Percentiles rank a stretch among this genome's conserved stretches.
Conservation (phyloP, 2,329 filamentous ascomycete genomes). For the Lecanicillium sp. region DNA sequence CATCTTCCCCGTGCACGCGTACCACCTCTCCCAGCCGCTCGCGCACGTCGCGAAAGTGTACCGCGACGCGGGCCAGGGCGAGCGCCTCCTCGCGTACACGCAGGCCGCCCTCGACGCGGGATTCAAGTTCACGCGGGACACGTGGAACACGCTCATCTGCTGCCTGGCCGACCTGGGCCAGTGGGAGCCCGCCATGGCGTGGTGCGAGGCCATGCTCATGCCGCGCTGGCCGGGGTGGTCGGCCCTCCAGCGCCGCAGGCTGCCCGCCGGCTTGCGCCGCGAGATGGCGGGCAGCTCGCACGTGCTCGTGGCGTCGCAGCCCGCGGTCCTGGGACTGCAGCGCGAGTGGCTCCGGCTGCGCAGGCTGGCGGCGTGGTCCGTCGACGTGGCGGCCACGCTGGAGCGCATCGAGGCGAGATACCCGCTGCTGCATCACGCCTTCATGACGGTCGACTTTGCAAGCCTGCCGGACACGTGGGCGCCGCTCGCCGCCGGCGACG, state of each 20-base stretch:
- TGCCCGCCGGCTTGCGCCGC: constrained; percentile 8
- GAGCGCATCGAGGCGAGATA: constrained; percentile 33
- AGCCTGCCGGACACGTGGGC: constrained; percentile 23
- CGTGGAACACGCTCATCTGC: constrained; percentile 76
- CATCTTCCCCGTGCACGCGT: constrained; percentile 44
- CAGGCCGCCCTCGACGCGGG: constrained; percentile 55
- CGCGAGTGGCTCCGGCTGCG: constrained; percentile 46
- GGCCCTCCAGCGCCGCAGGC: constrained; percentile 24
- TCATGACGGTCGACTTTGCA: constrained; percentile 28
- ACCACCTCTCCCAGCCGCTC: constrained; percentile 45
- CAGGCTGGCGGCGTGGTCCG: constrained; percentile 43
- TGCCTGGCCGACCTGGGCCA: constrained; percentile 55
- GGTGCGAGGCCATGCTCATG: constrained; percentile 76
- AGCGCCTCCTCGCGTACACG: constrained; percentile 45
- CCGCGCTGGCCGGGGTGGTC: constrained; percentile 70
- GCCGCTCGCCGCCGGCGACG: not conserved
- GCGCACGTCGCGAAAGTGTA: constrained; percentile 44
- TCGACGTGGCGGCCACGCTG: constrained; percentile 35
- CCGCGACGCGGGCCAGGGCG: constrained; percentile 33
- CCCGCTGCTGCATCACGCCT: constrained; percentile 36
- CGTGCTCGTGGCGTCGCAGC: constrained; percentile 25
- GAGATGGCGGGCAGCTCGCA: constrained; percentile 29
- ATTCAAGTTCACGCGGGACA: constrained; percentile 67
- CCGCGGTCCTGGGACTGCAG: constrained; percentile 43
- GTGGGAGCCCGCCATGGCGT: constrained; percentile 60